Base-by-base conservation (phyloP, 805 yeast species). In the Kazachstania kunashirensis region DNA sequence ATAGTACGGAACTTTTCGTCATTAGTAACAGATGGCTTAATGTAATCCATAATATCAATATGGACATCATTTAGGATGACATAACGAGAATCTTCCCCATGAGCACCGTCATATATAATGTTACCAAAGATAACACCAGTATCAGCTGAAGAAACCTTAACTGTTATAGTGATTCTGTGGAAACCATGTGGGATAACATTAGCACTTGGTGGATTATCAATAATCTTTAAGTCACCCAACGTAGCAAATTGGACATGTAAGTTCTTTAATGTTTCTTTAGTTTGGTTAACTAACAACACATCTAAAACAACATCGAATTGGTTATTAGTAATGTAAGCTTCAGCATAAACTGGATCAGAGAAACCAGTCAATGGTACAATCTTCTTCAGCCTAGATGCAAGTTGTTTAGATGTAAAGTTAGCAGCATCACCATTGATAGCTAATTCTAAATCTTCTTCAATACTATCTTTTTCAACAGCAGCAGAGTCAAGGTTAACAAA, bases 61-160 rank as follows among this genome's bases (percentile, higher is more conserved):
- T 88, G 95, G 34, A 92, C 86, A 57, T 92, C 97, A 53, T 84
- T 85, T 55, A 92, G 70, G 41, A 92, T 88, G 40, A 92, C 96
- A 59, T 86, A 82, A 38, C 86, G 83, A 38, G 78, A 77, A 52
- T 85, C 95, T 47, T 79, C 81, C 28, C 95, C 88, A 51, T 89
- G 94, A 42, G 81, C 94, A 39, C 97, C 97, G 60, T 88, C 97
- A 58, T 89, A 92, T 11, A 89, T 82, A 57, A 92, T 86, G 63
- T 89, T 89, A 57, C 99, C 99, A 57, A 92, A 92, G 35, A 92
- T 84, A 37, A 89, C 96, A 50, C 97, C 98, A 7, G 98, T 88
- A 55, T 94, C 98, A 12, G 97, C 96, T 30, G 95, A 83, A 0
- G 95, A 81, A 31, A 92, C 99, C 62, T 86, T 86, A 47, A 92